phyloP scores from a whole-genome alignment of 805 yeast species.

The Middelhovenomyces tepae region DNA sequence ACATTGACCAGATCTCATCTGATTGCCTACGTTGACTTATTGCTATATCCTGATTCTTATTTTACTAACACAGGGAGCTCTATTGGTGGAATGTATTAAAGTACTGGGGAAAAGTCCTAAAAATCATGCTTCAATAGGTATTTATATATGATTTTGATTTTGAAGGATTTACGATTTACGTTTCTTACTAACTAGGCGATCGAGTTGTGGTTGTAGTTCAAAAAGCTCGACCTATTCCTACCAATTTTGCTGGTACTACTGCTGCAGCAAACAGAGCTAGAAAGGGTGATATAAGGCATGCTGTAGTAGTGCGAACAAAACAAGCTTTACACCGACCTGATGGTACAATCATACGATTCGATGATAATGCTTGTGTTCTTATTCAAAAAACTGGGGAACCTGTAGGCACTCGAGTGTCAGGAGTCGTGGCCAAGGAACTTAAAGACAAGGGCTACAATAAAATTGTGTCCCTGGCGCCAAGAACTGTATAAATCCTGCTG shows the following conservation, averaged over 20 bases:
- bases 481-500: slow-evolving; percentile 42
- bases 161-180: neutral
- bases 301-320: slow-evolving; percentile 89
- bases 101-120: slow-evolving; percentile 83
- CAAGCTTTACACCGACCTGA: slow-evolving; percentile 72
- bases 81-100: slow-evolving; percentile 90
- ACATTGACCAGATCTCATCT: no score
- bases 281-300: slow-evolving; percentile 92
- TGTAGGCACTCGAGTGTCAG: slow-evolving; percentile 83
- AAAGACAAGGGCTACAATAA: slow-evolving; percentile 76
- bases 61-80: slow-evolving; percentile 58
- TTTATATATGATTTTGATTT: slow-evolving; percentile 4
- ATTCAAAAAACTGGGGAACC: slow-evolving; percentile 91
- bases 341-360: slow-evolving; percentile 79
- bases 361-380: slow-evolving; percentile 95
- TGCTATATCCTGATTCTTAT: no score
- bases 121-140: slow-evolving; percentile 59
- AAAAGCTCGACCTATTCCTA: slow-evolving; percentile 71
- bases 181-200: slow-evolving; percentile 48
- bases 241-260: slow-evolving; percentile 63
- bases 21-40: no score
- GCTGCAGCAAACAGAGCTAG: slow-evolving; percentile 69
- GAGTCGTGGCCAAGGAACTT: slow-evolving; percentile 86
- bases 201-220: slow-evolving; percentile 90
- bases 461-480: slow-evolving; percentile 86